Evolutionary conservation across 441 rosid species (phyloP).

Genomic region (Populus hybrid): DNA sequence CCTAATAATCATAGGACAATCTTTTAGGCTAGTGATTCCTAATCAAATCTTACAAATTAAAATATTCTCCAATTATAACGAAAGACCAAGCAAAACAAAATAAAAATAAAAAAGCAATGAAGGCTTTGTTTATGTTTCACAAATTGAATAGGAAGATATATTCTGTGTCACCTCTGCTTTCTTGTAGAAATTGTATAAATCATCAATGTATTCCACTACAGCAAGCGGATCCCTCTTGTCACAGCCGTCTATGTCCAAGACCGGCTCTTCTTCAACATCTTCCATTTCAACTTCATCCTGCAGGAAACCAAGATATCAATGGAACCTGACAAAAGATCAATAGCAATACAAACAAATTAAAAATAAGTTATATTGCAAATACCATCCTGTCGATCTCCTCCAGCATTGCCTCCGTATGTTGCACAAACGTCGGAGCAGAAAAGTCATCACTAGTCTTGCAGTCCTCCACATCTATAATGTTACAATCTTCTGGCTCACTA

Average conservation of each 20-base stretch:
- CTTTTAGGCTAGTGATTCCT: not conserved
- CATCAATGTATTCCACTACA: conserved; percentile 79
- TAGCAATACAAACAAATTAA: not conserved
- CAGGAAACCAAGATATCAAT: not conserved
- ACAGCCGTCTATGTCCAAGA: conserved; percentile 64
- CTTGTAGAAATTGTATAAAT: conserved; percentile 50
- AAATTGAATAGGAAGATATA: not conserved
- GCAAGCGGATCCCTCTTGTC: conserved; percentile 74
- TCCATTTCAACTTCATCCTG: conserved; percentile 95
- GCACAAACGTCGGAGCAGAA: conserved; percentile 68
- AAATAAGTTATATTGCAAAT: conserved; percentile 10
- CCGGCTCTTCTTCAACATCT: conserved; percentile 57
- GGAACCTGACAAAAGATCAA: not conserved
- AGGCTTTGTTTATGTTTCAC: not conserved
- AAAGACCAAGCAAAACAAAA: not conserved
- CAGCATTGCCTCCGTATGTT: conserved; percentile 83
- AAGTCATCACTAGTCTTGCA: conserved; percentile 29
- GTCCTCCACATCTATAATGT: conserved; percentile 45
- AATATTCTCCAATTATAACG: not conserved
- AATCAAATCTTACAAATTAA: not conserved
- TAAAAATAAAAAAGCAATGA: not conserved
- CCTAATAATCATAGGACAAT: not conserved
- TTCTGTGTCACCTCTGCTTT: conserved; percentile 57
- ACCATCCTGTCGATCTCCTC: conserved; percentile 89
- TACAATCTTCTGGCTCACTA: conserved; percentile 38